Evolutionary conservation across 176 grass and related monocot species (phyloP).

Genomic region (Hyparrhenia diplandra): DNA sequence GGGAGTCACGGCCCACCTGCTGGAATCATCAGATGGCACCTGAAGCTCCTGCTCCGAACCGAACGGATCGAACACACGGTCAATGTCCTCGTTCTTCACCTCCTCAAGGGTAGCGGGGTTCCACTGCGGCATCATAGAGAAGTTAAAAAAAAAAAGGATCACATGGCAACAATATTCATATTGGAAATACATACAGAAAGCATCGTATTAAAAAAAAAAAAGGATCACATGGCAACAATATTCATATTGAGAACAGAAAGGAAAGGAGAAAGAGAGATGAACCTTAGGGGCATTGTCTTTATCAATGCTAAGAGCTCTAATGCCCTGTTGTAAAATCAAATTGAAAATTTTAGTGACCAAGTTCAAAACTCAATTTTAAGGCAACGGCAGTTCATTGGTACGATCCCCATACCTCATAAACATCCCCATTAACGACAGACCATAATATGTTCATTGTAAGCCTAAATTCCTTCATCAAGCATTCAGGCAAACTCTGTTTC

Average conservation of each 20-base stretch:
- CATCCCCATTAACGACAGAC: slow-evolving; percentile 63
- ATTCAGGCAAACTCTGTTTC: slow-evolving; percentile 75
- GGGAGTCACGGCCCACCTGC: slow-evolving; percentile 36
- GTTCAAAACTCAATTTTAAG: background rate
- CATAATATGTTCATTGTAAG: slow-evolving; percentile 85
- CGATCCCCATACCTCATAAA: slow-evolving; percentile 60
- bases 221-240: background rate
- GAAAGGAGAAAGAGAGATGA: background rate
- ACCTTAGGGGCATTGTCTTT: slow-evolving; percentile 98
- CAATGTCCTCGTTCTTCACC: slow-evolving; percentile 62
- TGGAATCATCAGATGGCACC: slow-evolving; percentile 53
- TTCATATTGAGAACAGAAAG: background rate
- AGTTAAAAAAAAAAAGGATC: background rate
- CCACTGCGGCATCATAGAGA: slow-evolving; percentile 52
- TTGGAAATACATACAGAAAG: background rate
- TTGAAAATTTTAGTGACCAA: slow-evolving; percentile 6
- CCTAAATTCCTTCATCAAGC: slow-evolving; percentile 92
- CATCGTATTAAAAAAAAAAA: background rate
- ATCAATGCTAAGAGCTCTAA: slow-evolving; percentile 88
- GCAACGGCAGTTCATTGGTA: background rate
- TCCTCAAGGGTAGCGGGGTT: slow-evolving; percentile 56
- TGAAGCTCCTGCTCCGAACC: slow-evolving; percentile 66
- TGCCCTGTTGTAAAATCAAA: slow-evolving; percentile 51
- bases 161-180: background rate
- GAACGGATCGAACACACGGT: slow-evolving; percentile 66